Conservation (phyloP, 1,284 basidiomycete genomes). For the Jaminaea rosea region DNA sequence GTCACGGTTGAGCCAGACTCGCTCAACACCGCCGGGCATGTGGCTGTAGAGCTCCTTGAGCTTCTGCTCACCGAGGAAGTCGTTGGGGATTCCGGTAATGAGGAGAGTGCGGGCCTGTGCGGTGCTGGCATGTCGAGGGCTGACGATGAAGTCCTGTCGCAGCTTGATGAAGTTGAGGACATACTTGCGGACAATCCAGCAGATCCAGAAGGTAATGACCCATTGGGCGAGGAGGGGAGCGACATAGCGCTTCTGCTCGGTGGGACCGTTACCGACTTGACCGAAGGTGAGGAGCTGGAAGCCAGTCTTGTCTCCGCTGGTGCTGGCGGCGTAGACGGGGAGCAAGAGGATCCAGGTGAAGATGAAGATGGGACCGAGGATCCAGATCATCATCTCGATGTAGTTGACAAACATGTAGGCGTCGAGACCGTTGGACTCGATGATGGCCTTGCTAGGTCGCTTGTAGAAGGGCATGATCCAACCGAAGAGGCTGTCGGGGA, state of each 20-base stretch:
- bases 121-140: slow-evolving; percentile 60
- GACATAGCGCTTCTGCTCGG: slow-evolving; percentile 32
- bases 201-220: slow-evolving; percentile 58
- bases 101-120: slow-evolving; percentile 80
- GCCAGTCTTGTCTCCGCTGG: slow-evolving; percentile 51
- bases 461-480: slow-evolving; percentile 48
- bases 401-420: slow-evolving; percentile 90
- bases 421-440: slow-evolving; percentile 69
- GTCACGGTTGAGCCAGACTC: slow-evolving; percentile 80
- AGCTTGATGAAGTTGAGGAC: slow-evolving; percentile 69
- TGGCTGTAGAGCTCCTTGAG: slow-evolving; percentile 62
- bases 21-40: slow-evolving; percentile 73
- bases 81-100: slow-evolving; percentile 76
- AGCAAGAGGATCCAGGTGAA: slow-evolving; percentile 53
- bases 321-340: slow-evolving; percentile 53
- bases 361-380: slow-evolving; percentile 63
- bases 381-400: slow-evolving; percentile 64
- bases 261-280: slow-evolving; percentile 50
- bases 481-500: slow-evolving; percentile 44
- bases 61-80: slow-evolving; percentile 60
- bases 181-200: slow-evolving; percentile 70
- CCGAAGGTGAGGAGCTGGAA: slow-evolving; percentile 73
- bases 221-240: slow-evolving; percentile 37
- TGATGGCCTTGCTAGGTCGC: slow-evolving; percentile 37
- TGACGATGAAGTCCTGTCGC: slow-evolving; percentile 76